phyloP scores from a whole-genome alignment of 2,329 filamentous ascomycete species.

The Fonsecaea pedrosoi region DNA sequence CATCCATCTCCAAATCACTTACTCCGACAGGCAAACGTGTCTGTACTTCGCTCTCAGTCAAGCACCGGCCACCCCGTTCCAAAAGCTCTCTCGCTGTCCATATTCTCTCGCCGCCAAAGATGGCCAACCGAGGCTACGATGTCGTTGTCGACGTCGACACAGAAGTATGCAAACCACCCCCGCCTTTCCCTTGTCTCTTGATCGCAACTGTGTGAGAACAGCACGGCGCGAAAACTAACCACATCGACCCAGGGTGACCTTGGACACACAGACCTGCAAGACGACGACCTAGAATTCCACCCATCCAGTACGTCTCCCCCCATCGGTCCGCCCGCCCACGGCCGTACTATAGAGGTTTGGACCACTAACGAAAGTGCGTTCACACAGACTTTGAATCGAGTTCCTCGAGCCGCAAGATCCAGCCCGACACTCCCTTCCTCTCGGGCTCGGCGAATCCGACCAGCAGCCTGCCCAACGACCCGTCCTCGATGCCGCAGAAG shows the following conservation, averaged over 20 bases:
- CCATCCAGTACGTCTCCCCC: conserved; percentile 69
- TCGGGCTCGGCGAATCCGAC: conserved; percentile 54
- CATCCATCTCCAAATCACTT: background rate
- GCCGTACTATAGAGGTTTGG: background rate
- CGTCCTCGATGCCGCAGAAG: conserved; percentile 65
- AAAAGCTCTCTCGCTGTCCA: background rate
- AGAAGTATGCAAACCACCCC: conserved; percentile 66
- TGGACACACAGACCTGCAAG: conserved; percentile 96
- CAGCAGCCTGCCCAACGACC: conserved; percentile 57
- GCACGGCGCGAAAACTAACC: background rate
- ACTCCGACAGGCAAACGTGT: conserved; percentile 29
- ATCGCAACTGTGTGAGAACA: too few species aligned
- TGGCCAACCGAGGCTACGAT: conserved; percentile 91
- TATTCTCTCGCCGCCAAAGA: conserved; percentile 48
- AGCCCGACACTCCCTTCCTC: conserved; percentile 59
- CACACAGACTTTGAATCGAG: conserved; percentile 70
- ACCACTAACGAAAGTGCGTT: background rate
- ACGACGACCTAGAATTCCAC: conserved; percentile 95
- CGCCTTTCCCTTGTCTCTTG: background rate
- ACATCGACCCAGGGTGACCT: conserved; percentile 76
- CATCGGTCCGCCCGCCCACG: background rate
- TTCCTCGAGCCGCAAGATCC: conserved; percentile 57
- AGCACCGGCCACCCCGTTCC: background rate
- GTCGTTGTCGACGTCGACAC: conserved; percentile 97
- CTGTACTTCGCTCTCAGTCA: conserved; percentile 7